Evolutionary conservation across 306 rosid genomes (phyloP).

Genomic region (Cucurbita moschata): DNA sequence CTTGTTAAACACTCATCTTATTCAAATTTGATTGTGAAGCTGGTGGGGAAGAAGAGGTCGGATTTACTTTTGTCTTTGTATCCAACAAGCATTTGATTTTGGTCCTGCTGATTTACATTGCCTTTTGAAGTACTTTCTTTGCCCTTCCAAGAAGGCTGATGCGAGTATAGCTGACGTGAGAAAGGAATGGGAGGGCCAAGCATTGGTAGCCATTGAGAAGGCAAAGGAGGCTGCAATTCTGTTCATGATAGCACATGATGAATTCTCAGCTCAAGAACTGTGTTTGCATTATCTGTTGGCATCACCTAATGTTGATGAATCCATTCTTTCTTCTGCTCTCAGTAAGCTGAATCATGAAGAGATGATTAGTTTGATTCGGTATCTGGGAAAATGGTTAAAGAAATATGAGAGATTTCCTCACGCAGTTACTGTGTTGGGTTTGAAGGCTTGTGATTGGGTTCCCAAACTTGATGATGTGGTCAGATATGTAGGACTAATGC

Average conservation of each 20-base stretch:
- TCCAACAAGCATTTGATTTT: constrained; percentile 49
- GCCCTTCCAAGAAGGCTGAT: constrained; percentile 30
- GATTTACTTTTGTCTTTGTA: constrained; percentile 48
- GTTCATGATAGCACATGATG: constrained; percentile 71
- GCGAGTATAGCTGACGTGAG: constrained; percentile 31
- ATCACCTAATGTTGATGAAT: constrained; percentile 48
- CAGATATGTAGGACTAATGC: constrained; percentile 39
- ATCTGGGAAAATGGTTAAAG: constrained; percentile 74
- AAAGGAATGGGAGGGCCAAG: constrained; percentile 72
- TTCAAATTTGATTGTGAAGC: constrained; percentile 24
- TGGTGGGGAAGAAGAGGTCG: constrained; percentile 45
- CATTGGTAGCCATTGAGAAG: constrained; percentile 39
- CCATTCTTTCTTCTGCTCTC: constrained; percentile 31
- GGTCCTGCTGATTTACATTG: constrained; percentile 41
- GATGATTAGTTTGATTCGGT: constrained; percentile 43
- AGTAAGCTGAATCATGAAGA: constrained; percentile 54
- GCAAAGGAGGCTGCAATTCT: constrained; percentile 63
- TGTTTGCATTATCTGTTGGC: constrained; percentile 68
- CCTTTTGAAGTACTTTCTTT: constrained; percentile 63
- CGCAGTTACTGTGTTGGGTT: constrained; percentile 33
- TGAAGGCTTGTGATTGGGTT: constrained; percentile 62
- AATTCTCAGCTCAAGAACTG: constrained; percentile 46
- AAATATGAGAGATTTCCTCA: constrained; percentile 77
- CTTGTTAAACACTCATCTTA: constrained; percentile 33
- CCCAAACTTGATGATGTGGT: constrained; percentile 63